phyloP scores from a whole-genome alignment of 129 eudicot species.

The Helianthus tuberosus region DNA sequence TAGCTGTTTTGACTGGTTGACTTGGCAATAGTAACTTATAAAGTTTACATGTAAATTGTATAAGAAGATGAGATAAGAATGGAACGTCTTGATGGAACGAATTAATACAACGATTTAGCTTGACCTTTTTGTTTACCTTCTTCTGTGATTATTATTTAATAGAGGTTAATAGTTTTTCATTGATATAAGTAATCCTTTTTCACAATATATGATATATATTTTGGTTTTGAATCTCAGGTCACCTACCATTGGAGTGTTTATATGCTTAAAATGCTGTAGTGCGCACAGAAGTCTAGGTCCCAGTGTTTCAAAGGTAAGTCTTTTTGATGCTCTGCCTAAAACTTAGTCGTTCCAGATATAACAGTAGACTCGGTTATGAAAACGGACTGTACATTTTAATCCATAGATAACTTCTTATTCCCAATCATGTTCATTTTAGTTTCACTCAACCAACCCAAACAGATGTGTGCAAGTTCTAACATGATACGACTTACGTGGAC shows the following conservation, averaged over 20 bases:
- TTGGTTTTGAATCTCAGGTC: conserved; percentile 61
- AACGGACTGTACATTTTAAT: not conserved
- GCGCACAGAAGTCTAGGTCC: conserved; percentile 84
- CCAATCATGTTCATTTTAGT: not conserved
- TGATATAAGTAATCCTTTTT: not conserved
- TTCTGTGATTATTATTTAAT: not conserved
- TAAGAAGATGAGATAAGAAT: not conserved
- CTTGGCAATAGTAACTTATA: not conserved
- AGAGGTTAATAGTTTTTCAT: conserved; percentile 3
- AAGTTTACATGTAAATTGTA: not conserved
- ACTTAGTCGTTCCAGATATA: not conserved
- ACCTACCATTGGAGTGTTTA: conserved; percentile 84
- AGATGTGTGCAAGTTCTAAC: no score
- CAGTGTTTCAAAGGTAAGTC: conserved; percentile 66
- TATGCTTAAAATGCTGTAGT: conserved; percentile 91
- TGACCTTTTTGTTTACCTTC: not conserved
- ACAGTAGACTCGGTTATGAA: not conserved
- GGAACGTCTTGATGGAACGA: not conserved
- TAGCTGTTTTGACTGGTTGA: not conserved
- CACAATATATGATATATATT: not conserved
- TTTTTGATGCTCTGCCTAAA: not conserved
- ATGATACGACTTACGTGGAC: not conserved
- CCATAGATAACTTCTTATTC: not conserved
- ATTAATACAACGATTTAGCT: not conserved
- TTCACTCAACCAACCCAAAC: not conserved